These are phyloP conservation scores for Fusarium sp. DNA, from an alignment of 2,329 filamentous ascomycete species.

Conservation along the genomic window DNA sequence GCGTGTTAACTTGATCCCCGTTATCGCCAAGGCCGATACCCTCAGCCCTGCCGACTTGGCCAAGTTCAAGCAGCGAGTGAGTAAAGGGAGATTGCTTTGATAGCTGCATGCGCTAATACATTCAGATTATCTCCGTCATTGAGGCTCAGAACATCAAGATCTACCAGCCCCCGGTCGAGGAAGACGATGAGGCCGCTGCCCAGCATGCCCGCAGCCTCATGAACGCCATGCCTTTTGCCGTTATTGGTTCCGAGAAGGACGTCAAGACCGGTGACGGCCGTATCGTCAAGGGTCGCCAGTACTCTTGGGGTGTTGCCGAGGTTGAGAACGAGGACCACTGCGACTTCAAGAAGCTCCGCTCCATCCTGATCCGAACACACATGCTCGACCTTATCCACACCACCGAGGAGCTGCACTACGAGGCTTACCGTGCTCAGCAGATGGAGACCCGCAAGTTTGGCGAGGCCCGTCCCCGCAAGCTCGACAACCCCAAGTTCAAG, in stretches of 20 bases:
- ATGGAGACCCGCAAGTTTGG: slow-evolving; percentile 99
- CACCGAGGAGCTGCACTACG: slow-evolving; percentile 98
- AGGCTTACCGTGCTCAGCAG: slow-evolving; percentile 98
- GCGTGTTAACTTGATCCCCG: slow-evolving; percentile 97
- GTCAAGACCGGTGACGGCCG: slow-evolving; percentile 96
- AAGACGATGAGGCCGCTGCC: slow-evolving; percentile 96
- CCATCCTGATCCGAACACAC: slow-evolving; percentile 97
- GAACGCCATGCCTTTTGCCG: slow-evolving; percentile 97
- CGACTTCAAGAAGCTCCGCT: slow-evolving; percentile 99
- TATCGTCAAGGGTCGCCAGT: slow-evolving; percentile 98
- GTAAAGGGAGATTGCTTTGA: slow-evolving; percentile 44
- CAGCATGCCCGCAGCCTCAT: slow-evolving; percentile 95
- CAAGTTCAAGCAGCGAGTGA: slow-evolving; percentile 94
- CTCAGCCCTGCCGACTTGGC: slow-evolving; percentile 91
- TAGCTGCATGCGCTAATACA: slow-evolving; percentile 5
- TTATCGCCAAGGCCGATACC: slow-evolving; percentile 98
- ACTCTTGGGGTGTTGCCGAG: slow-evolving; percentile 98
- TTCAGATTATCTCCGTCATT: slow-evolving; percentile 90
- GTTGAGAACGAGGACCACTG: slow-evolving; percentile 99
- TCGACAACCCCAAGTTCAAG: slow-evolving; percentile 99
- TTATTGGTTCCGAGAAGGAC: slow-evolving; percentile 99
- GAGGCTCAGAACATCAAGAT: slow-evolving; percentile 99
- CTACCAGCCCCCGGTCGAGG: slow-evolving; percentile 96
- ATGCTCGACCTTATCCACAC: slow-evolving; percentile 99
- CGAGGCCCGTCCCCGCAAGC: slow-evolving; percentile 94